Base-by-base conservation (phyloP, 2,329 filamentous ascomycete species). In the Ophioceras dolichostomum region DNA sequence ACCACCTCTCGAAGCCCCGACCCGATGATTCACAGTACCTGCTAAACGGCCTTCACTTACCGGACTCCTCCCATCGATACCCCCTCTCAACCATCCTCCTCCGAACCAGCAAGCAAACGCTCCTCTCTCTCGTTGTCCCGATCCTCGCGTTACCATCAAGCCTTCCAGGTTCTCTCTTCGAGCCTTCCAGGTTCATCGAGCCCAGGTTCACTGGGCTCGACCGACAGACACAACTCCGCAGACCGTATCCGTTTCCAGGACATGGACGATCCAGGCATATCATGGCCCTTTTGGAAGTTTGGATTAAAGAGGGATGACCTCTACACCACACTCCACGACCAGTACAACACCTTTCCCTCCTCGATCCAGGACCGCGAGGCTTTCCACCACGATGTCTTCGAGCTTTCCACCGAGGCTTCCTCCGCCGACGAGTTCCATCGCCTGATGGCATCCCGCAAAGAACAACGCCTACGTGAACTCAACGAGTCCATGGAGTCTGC, bases 251-350 rank as follows among this genome's bases (percentile, higher is more conserved):
- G 17, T 32, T 26, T 26, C 37, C 39, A 49, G 48, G 28, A 29
- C 41, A 76, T 76, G 72, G 70, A 75, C 55, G 70, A 74, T 39
- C 63, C 61, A 22, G 60, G 55, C 45, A 60, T 56, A 51, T 59
- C 62, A 47, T 76, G 72, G 72, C 72, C 72, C 31, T 65, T 67
- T 47, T 76, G 72, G 71, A 76, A 76, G 54, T 76, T 76, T 60
- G 71, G 70, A 49, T 65, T 76, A 65, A 73, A 70, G 62, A 65
- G 64, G 50, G 64, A 67, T 39, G 71, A 74, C 48, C 67, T 76
- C 54, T 67, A 67, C 51, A 68, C 66, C 37, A 70, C 64, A 37
- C 65, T 76, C 10, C 69, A 76, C 47, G 67, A 73, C 45, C 65
- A 68, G 50, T 76, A 74, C 57, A 76, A 76, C 56, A 76, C 72